Conservation (phyloP, 192 early-diverging fungal species). For the Dissophora ornata region DNA sequence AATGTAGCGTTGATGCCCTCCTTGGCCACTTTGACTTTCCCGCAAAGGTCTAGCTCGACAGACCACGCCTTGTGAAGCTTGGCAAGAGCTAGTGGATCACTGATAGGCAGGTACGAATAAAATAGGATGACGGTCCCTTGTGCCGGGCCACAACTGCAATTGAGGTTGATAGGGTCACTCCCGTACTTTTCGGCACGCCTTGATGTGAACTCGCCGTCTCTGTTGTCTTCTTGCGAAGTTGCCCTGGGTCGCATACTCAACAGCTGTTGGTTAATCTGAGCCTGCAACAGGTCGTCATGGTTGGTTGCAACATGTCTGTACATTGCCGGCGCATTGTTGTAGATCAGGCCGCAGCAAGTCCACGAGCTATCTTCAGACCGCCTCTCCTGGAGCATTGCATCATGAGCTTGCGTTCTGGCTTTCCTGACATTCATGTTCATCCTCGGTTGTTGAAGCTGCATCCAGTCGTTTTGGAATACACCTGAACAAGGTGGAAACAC, state of each 20-base stretch:
- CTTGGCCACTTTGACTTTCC: conserved; percentile 62
- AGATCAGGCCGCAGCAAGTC: conserved; percentile 26
- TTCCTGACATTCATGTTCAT: conserved; percentile 14
- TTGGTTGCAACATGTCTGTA: conserved; percentile 28
- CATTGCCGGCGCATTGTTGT: conserved; percentile 12
- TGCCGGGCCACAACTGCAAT: conserved; percentile 52
- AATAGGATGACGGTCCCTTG: conserved; percentile 61
- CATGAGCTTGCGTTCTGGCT: conserved; percentile 23
- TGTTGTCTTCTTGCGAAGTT: not conserved
- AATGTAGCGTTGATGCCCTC: conserved; percentile 79
- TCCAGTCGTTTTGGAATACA: too few species aligned
- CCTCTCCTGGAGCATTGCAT: conserved; percentile 19
- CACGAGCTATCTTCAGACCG: conserved; percentile 14
- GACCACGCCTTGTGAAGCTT: conserved; percentile 50
- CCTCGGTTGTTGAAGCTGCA: too few species aligned
- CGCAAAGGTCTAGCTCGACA: conserved; percentile 45
- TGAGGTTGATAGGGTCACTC: conserved; percentile 57
- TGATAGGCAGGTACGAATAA: conserved; percentile 56
- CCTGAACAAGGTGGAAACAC: too few species aligned
- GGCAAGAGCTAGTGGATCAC: conserved; percentile 53
- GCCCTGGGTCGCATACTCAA: not conserved
- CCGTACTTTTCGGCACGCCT: conserved; percentile 46
- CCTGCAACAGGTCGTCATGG: conserved; percentile 28
- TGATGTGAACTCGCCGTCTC: conserved; percentile 12
- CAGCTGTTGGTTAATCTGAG: not conserved